Evolutionary conservation across 192 early-diverging fungal genomes (phyloP).

Genomic region (Podila epigama): DNA sequence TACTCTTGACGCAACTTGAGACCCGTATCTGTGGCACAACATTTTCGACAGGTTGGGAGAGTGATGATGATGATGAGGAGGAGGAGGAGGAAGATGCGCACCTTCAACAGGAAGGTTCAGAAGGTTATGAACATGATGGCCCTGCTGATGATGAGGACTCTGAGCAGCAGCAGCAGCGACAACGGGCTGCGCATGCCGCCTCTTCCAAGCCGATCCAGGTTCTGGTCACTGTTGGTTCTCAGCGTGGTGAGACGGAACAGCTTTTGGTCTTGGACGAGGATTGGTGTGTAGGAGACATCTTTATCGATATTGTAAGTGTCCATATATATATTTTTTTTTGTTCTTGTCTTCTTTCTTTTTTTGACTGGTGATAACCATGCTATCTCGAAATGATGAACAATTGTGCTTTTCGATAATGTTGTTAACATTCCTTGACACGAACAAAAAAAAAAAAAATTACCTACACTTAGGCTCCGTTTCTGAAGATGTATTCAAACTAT

Average conservation of each 20-base stretch:
- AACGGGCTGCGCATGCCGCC: too few species aligned
- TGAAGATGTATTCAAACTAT: constrained; percentile 88
- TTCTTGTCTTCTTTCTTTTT: background rate
- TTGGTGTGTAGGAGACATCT: constrained; percentile 74
- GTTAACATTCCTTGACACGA: too few species aligned
- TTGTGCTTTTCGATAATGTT: too few species aligned
- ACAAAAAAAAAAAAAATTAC: too few species aligned
- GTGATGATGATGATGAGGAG: constrained; percentile 23
- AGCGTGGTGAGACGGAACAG: constrained; percentile 28
- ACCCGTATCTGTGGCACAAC: constrained; percentile 53
- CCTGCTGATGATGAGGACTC: constrained; percentile 48
- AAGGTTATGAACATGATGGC: constrained; percentile 3
- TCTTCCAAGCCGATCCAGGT: constrained; percentile 22
- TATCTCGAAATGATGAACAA: too few species aligned
- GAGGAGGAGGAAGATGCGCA: background rate
- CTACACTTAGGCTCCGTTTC: constrained; percentile 60
- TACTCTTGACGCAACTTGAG: constrained; percentile 66
- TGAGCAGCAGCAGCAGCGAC: constrained; percentile 17
- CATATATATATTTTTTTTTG: background rate
- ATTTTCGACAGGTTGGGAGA: constrained; percentile 41
- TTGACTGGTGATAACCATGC: too few species aligned
- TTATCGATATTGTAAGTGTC: constrained; percentile 68
- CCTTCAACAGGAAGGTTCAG: constrained; percentile 1
- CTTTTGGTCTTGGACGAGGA: constrained; percentile 37
- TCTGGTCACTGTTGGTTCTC: constrained; percentile 24